Base-by-base conservation (phyloP, 2,329 filamentous ascomycete genomes). In the Fusarium irregulare region DNA sequence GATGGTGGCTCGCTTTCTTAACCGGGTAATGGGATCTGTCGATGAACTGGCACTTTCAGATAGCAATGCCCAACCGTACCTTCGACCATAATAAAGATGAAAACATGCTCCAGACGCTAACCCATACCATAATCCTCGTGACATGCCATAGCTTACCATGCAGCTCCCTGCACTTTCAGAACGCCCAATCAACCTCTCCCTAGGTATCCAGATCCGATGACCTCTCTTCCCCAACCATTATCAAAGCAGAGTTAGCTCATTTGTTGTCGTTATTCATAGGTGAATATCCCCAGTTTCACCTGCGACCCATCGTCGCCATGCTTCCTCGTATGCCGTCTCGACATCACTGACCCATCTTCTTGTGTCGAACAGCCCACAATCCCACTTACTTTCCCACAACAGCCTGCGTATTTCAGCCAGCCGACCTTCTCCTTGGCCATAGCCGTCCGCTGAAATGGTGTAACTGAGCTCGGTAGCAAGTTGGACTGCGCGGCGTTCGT, bases 241-340 rank as follows among this genome's bases (percentile, higher is more conserved):
- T 32, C 30, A 27, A 32, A 34, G n/a, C 34, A 40, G 11, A 56
- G 42, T 27, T 40, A 51, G 42, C 37, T 59, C 34, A 21, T 44
- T 48, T 34, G 23, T 48, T 25, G 44, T 20, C 23, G 18, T 49
- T 49, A 23, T 32, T 73, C 60, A 86, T 45, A 99, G 85, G 85
- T 93, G 96, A 71, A 99, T 97, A 83, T 99, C 96, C 11, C 95
- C 94, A n/a, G 92, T 91, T 80, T 93, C 88, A 14, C 93, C 94
- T 42, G 83, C 85, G 41, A 94, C 93, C 95, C 96, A 99, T 77
- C 89, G 88, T 73, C 86, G 86, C 96, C 96, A 99, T 20, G 94
- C 94, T 77, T 92, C 88, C 70, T 92, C 90, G 78, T 98, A 99
- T 14, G 94, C 94, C 66, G 88, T 86, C 82, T 99, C 96, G 21